phyloP scores from a whole-genome alignment of 257 asterid species.

The Solanum lycopersicoides region DNA sequence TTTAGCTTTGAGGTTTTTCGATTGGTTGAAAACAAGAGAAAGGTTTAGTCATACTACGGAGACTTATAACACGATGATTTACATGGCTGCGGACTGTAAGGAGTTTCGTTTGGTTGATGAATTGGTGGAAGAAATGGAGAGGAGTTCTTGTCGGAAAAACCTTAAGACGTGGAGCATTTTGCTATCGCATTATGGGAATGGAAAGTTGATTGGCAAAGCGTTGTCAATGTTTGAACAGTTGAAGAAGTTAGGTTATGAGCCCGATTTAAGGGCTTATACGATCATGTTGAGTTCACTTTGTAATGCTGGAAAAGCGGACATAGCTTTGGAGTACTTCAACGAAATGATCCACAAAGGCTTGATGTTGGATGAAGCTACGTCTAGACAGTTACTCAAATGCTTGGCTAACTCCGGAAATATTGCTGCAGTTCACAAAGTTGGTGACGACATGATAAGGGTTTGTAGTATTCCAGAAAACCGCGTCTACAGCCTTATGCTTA shows the following conservation, averaged over 20 bases:
- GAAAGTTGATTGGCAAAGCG: constrained; percentile 46
- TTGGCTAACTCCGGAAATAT: constrained; percentile 48
- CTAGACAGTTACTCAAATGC: constrained; percentile 43
- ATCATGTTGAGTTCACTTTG: constrained; percentile 50
- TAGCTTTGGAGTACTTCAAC: constrained; percentile 72
- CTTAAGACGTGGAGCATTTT: constrained; percentile 77
- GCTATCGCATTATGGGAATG: constrained; percentile 45
- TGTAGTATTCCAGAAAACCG: constrained; percentile 33
- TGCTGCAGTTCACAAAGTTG: constrained; percentile 30
- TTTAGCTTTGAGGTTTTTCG: constrained; percentile 67
- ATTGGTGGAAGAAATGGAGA: constrained; percentile 57
- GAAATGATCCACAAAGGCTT: constrained; percentile 48
- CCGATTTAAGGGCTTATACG: constrained; percentile 46
- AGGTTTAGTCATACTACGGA: constrained; percentile 46
- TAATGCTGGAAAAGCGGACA: constrained; percentile 37
- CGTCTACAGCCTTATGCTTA: constrained; percentile 39
- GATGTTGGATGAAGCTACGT: constrained; percentile 27
- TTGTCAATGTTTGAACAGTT: constrained; percentile 55
- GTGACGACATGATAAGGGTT: constrained; percentile 41
- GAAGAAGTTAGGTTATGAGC: constrained; percentile 48
- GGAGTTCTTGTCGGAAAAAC: constrained; percentile 32
- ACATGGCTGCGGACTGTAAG: constrained; percentile 53
- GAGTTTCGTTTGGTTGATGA: constrained; percentile 44
- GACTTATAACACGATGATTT: constrained; percentile 48
- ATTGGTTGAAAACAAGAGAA: constrained; percentile 42